phyloP scores from a whole-genome alignment of 2,329 filamentous ascomycete species.

The Helotiales sp. region DNA sequence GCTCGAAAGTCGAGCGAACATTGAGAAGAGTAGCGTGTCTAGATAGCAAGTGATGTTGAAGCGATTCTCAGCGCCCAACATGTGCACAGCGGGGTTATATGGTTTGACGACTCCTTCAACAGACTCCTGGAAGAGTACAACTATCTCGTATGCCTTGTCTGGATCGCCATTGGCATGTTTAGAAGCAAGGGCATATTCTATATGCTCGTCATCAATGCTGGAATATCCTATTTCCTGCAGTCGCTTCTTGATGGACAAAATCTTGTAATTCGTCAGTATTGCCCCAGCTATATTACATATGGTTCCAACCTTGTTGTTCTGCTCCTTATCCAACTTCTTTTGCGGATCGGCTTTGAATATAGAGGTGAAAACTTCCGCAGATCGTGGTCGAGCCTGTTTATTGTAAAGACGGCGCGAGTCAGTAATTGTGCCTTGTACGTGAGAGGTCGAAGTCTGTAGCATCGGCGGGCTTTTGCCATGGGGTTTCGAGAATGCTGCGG shows the following conservation, averaged over 20 bases:
- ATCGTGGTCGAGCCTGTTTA: conserved; percentile 50
- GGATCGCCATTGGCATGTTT: conserved; percentile 67
- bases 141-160: conserved; percentile 73
- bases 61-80: conserved; percentile 86
- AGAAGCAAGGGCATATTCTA: conserved; percentile 59
- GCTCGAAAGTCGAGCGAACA: conserved; percentile 87
- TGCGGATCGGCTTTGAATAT: conserved; percentile 64
- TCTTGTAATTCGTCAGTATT: conserved; percentile 35
- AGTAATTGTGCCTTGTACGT: conserved; percentile 27
- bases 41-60: conserved; percentile 91
- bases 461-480: conserved; percentile 23
- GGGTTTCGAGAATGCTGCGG: conserved; percentile 24
- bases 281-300: not conserved
- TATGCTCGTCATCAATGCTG: conserved; percentile 60
- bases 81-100: conserved; percentile 69
- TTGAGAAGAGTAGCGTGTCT: conserved; percentile 87
- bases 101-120: conserved; percentile 75
- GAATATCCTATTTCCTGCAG: conserved; percentile 54
- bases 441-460: conserved; percentile 18
- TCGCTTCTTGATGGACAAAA: conserved; percentile 52
- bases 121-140: conserved; percentile 78
- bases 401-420: conserved; percentile 22
- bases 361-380: conserved; percentile 58
- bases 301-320: conserved; percentile 41
- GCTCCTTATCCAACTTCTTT: conserved; percentile 56